Conservation (phyloP, 805 yeast genomes). For the Blastobotrys mokoenaii region DNA sequence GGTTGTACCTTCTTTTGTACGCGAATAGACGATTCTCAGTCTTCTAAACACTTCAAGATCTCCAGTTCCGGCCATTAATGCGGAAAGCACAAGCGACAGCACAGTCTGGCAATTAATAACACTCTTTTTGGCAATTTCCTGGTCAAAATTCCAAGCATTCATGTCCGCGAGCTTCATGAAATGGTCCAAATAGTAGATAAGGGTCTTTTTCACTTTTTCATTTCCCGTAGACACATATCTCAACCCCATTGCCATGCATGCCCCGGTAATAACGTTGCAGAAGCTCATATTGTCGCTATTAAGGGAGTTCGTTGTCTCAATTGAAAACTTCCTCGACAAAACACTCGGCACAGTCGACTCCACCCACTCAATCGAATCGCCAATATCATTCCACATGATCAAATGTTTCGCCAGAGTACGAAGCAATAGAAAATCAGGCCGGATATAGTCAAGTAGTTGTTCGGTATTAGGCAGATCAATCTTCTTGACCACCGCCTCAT, state of each 20-base stretch:
- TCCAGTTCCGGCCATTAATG: slow-evolving; percentile 87
- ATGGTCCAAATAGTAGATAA: slow-evolving; percentile 48
- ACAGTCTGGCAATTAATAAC: slow-evolving; percentile 50
- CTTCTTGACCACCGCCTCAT: slow-evolving; percentile 50
- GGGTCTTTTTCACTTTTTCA: slow-evolving; percentile 41
- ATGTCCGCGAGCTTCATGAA: slow-evolving; percentile 37
- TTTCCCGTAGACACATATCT: slow-evolving; percentile 67
- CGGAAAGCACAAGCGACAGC: slow-evolving; percentile 54
- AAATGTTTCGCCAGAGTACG: slow-evolving; percentile 56
- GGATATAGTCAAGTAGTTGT: slow-evolving; percentile 53
- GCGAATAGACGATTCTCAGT: slow-evolving; percentile 59
- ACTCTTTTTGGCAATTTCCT: slow-evolving; percentile 45
- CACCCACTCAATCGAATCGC: slow-evolving; percentile 45
- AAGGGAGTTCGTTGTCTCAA: slow-evolving; percentile 21
- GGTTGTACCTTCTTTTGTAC: slow-evolving; percentile 28
- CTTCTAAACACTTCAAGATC: slow-evolving; percentile 72
- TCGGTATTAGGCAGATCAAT: slow-evolving; percentile 51
- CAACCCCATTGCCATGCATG: slow-evolving; percentile 65
- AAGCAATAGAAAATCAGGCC: slow-evolving; percentile 71
- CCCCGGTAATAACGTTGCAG: slow-evolving; percentile 64
- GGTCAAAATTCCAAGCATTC: slow-evolving; percentile 46
- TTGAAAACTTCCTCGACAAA: slow-evolving; percentile 7
- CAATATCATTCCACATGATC: slow-evolving; percentile 65
- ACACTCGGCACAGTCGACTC: slow-evolving; percentile 29
- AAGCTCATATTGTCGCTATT: slow-evolving; percentile 56